These are phyloP conservation scores for Malassezia furfur DNA, from an alignment of 1,284 basidiomycete genomes.

Conservation along the genomic window DNA sequence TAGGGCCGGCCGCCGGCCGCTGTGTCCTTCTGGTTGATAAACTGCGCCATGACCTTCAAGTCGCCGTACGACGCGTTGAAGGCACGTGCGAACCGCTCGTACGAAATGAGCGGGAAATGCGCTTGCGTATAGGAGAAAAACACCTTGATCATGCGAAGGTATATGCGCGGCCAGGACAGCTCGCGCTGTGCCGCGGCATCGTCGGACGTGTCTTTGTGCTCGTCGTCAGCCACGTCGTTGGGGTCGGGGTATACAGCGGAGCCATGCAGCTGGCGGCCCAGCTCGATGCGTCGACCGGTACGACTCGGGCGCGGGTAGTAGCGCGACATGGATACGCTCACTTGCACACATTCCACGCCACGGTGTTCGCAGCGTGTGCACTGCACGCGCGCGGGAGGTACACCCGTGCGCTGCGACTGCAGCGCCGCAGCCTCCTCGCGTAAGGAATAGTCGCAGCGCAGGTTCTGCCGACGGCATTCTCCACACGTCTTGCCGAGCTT, in stretches of 20 bases:
- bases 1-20: conserved; percentile 10
- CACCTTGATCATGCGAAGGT: conserved; percentile 26
- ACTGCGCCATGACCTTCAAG: conserved; percentile 34
- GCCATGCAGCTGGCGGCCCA: conserved; percentile 40
- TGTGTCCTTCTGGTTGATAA: conserved; percentile 31
- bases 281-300: conserved; percentile 43
- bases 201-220: neutral
- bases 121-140: conserved; percentile 40
- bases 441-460: conserved; percentile 30
- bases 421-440: conserved; percentile 21
- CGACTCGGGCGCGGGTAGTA: conserved; percentile 38
- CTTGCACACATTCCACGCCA: conserved; percentile 34
- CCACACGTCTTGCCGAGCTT: conserved; percentile 28
- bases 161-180: conserved; percentile 13
- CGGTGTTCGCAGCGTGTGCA: conserved; percentile 36
- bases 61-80: conserved; percentile 41
- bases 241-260: conserved; percentile 13
- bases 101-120: conserved; percentile 36
- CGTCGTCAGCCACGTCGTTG: neutral
- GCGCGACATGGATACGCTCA: conserved; percentile 28
- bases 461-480: conserved; percentile 37
- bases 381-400: conserved; percentile 18
- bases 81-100: conserved; percentile 30
- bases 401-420: conserved; percentile 1
- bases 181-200: neutral